Evolutionary conservation across 176 grass and related monocot genomes (phyloP).

Genomic region (Canna indica): DNA sequence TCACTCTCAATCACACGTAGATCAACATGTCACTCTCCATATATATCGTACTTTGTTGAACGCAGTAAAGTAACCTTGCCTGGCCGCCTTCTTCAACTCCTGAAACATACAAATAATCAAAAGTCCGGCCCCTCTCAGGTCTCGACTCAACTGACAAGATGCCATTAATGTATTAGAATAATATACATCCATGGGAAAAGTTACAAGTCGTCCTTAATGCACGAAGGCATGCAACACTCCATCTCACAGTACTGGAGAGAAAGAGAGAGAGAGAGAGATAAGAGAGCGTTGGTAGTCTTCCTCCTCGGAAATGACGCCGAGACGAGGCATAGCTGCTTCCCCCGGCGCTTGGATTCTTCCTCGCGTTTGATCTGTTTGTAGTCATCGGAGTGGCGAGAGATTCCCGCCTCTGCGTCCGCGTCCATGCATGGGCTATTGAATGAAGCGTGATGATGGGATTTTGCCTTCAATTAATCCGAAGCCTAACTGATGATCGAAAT

Average conservation of each 20-base stretch:
- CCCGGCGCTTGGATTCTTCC: background rate
- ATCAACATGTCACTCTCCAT: no score
- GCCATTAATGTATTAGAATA: no score
- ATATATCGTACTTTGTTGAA: no score
- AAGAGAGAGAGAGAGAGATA: background rate
- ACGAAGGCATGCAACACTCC: background rate
- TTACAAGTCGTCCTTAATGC: background rate
- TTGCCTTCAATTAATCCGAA: no score
- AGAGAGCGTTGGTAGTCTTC: background rate
- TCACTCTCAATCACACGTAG: no score
- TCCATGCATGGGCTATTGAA: background rate
- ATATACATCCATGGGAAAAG: background rate
- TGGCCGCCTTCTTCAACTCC: no score
- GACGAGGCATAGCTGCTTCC: background rate
- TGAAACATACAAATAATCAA: no score
- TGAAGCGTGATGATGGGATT: background rate
- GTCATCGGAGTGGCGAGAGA: background rate
- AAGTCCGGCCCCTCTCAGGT: no score
- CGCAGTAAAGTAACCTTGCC: no score
- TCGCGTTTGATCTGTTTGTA: background rate
- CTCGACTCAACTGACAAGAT: no score
- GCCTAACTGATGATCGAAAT: no score
- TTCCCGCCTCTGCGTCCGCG: slow-evolving; percentile 1
- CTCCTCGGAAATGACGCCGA: background rate
- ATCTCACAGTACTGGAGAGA: background rate